Conservation (phyloP, 1,284 basidiomycete species). For the Fistulina hepatica region DNA sequence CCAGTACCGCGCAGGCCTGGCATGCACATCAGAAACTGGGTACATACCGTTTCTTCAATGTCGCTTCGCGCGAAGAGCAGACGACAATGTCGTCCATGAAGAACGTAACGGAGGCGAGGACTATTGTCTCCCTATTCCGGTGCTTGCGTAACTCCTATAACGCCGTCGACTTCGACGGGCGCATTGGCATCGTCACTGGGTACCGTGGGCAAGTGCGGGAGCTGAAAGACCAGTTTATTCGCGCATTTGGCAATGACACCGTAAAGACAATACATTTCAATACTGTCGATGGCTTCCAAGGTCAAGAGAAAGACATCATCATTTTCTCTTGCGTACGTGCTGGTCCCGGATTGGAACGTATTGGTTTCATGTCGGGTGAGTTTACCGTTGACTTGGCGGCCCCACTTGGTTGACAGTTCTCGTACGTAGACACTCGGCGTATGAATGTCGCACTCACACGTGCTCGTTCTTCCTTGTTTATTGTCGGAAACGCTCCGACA, state of each 20-base stretch:
- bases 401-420: neutral
- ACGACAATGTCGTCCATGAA: slow-evolving; percentile 60
- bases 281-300: slow-evolving; percentile 97
- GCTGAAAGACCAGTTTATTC: slow-evolving; percentile 61
- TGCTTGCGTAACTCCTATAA: slow-evolving; percentile 62
- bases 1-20: slow-evolving; percentile 81
- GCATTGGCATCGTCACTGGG: slow-evolving; percentile 90
- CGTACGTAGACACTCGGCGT: slow-evolving; percentile 58
- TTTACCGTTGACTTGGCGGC: slow-evolving; percentile 5
- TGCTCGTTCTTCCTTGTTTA: slow-evolving; percentile 88
- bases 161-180: slow-evolving; percentile 56
- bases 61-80: slow-evolving; percentile 52
- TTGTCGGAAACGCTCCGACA: slow-evolving; percentile 84
- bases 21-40: slow-evolving; percentile 74
- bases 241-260: slow-evolving; percentile 67
- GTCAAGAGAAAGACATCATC: slow-evolving; percentile 95
- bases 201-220: slow-evolving; percentile 88
- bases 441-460: slow-evolving; percentile 99
- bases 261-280: slow-evolving; percentile 81
- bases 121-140: slow-evolving; percentile 73
- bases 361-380: slow-evolving; percentile 84
- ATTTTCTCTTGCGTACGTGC: slow-evolving; percentile 92
- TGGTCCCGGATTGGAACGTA: slow-evolving; percentile 64
- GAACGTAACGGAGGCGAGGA: slow-evolving; percentile 70
- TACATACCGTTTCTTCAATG: slow-evolving; percentile 85